Percentiles rank a stretch among this genome's conserved stretches.
Conservation (phyloP, 179 eudicot genomes). For the Camellia oleifera region DNA sequence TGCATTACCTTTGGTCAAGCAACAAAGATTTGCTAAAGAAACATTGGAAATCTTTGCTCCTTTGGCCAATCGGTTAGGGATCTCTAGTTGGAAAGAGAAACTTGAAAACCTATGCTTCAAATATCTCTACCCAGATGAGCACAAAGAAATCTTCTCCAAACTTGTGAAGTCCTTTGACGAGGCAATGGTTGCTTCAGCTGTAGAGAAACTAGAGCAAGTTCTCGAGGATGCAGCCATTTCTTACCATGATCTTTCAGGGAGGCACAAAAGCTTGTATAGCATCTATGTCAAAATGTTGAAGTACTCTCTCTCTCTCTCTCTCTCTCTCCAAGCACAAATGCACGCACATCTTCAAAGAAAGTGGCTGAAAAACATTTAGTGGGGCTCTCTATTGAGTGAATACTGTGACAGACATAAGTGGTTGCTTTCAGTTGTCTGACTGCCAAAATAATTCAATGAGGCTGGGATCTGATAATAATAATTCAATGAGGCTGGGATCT, state of each 20-base stretch:
- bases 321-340: background rate
- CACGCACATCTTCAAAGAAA: background rate
- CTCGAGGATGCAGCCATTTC: conserved; percentile 57
- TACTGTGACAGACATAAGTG: background rate
- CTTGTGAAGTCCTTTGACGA: conserved; percentile 67
- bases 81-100: conserved; percentile 87
- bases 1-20: conserved; percentile 70
- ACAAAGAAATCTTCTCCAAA: conserved; percentile 63
- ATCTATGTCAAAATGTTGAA: conserved; percentile 83
- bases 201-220: conserved; percentile 64
- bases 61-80: conserved; percentile 87
- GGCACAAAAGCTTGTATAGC: conserved; percentile 94
- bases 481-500: background rate
- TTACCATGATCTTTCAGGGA: conserved; percentile 63
- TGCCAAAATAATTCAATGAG: background rate
- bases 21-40: conserved; percentile 87
- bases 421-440: background rate
- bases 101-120: conserved; percentile 81
- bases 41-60: conserved; percentile 91
- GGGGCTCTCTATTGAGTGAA: background rate
- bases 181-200: conserved; percentile 59
- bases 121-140: conserved; percentile 65
- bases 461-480: background rate
- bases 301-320: conserved; percentile 37
- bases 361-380: background rate